Evolutionary conservation across 2,329 filamentous ascomycete genomes (phyloP), one percentile per base, ranked within the genome.

Genomic region (Huntiella moniliformis): DNA sequence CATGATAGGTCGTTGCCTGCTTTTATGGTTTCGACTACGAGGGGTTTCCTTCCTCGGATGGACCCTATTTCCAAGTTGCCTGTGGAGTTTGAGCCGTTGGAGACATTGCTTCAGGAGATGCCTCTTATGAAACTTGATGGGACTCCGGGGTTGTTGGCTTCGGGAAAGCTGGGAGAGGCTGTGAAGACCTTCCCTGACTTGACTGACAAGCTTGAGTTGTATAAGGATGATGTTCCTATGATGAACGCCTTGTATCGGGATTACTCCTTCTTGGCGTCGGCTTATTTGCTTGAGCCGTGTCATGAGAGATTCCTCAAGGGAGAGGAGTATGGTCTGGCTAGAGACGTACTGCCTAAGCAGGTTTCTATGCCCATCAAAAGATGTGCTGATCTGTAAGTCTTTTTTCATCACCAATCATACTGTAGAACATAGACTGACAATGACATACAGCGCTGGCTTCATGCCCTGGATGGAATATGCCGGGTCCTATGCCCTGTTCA

Each of bases 401-500:
- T 13, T 31, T 46, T 34, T 17, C 7, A 10, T 5, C 42, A 5
- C 4, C 33, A 16, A 11, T 28, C 11, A 8, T 13, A 3, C 13
- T 17, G 22, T 34, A 7, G 38, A 22, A 2, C 33, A 36, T 43
- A 7, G 10, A 15, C 17, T 18, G 10, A 15, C 18, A 45, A 43
- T 51, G 28, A 51, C 32, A 38, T 1, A 5, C 49, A 66, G 71
- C 45, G 63, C 66, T 68, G 79, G 84, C 48, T 87, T 94, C 60
- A 83, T 88, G 56, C 85, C 86, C 2, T 94, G 92, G 65, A 88
- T 94, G 82, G 85, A 91, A 56, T 94, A 77, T 57, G 77, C 71
- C 48, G 77, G 73, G 50, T 79, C 70, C 45, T 79, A 79, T 56
- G 79, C 74, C 44, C 71, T 79, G 53, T 81, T 70, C 67, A 80